Evolutionary conservation across 768 basidiomycete genomes (phyloP), one percentile per base, ranked within the genome.

Genomic region (Termitomyces sp.): DNA sequence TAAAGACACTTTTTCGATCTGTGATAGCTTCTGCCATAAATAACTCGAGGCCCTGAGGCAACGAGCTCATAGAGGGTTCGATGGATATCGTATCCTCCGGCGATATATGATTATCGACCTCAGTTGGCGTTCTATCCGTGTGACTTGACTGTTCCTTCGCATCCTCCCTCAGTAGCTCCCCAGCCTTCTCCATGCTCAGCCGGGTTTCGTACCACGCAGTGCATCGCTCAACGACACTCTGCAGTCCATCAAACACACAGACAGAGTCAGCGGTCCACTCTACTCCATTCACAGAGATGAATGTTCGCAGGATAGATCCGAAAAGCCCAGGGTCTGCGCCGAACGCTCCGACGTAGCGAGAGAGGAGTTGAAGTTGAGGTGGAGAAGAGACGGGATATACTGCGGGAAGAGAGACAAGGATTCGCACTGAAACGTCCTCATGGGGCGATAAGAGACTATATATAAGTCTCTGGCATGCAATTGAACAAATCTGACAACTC

Each of bases 221-320:
- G 60, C 86, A 88, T 16, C 76, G 75, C 47, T 93, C 91, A 32
- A 88, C 70, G 10, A 90, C 82, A 64, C 77, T 84, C 70, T 93
- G 91, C 27, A 95, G 71, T 12, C 93, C 93, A 61, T 95, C 93
- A 66, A 94, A 95, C 13, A 95, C 88, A 62, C 90, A 93, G 18
- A 94, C 86, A 1, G 76, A 78, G 32, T 86, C 91, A 24, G 81
- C 76, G 3, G 77, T 74, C 85, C 89, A 95, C 62, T 92, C 88
- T n/a, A 91, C 81, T 7, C 88, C 91, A 54, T 79, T 82, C 22
- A 78, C 67, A 4, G 93, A 93, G 55, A 95, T 92, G 69, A 82
- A 95, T 0, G 89, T 94, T 39, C 89, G 82, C 20, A 94, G 76
- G 36, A 93, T 79, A 1, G 81, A 81, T 24, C 91, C 91, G 67